Percentiles rank a stretch among this genome's conserved stretches.
Conservation (phyloP, 306 rosid species). For the Gynostemma pentaphyllum region DNA sequence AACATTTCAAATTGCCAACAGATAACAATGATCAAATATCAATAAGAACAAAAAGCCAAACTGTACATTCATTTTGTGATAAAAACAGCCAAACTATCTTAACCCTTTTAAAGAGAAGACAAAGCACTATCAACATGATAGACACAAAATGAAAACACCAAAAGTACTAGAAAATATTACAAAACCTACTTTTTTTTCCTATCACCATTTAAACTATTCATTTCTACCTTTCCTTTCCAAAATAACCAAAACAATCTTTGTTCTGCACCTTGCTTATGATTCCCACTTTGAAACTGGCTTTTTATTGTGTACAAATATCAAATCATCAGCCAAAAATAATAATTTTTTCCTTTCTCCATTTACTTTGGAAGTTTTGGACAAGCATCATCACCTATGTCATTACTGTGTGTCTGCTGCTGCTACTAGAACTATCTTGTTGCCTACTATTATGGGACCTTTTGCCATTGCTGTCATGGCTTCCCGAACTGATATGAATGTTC, state of each 20-base stretch:
- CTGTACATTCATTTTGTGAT: slow-evolving; percentile 5
- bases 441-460: slow-evolving; percentile 17
- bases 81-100: slow-evolving; percentile 6
- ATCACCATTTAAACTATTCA: too few species aligned
- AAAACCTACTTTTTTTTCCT: neutral
- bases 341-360: neutral
- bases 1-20: neutral
- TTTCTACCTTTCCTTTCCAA: neutral
- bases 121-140: slow-evolving; percentile 8
- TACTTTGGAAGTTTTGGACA: neutral
- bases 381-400: slow-evolving; percentile 30
- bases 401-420: slow-evolving; percentile 51
- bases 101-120: neutral
- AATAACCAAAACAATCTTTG: slow-evolving; percentile 1
- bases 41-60: neutral
- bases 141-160: neutral
- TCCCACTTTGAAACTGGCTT: slow-evolving; percentile 5
- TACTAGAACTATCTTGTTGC: slow-evolving; percentile 26
- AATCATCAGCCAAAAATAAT: neutral
- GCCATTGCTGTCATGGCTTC: slow-evolving; percentile 19
- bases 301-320: neutral
- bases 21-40: slow-evolving; percentile 1
- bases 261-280: slow-evolving; percentile 2
- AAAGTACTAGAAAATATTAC: neutral
- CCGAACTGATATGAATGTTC: slow-evolving; percentile 8